Conservation (phyloP, 1,139 yeast genomes). For the Ashbya aceris region DNA sequence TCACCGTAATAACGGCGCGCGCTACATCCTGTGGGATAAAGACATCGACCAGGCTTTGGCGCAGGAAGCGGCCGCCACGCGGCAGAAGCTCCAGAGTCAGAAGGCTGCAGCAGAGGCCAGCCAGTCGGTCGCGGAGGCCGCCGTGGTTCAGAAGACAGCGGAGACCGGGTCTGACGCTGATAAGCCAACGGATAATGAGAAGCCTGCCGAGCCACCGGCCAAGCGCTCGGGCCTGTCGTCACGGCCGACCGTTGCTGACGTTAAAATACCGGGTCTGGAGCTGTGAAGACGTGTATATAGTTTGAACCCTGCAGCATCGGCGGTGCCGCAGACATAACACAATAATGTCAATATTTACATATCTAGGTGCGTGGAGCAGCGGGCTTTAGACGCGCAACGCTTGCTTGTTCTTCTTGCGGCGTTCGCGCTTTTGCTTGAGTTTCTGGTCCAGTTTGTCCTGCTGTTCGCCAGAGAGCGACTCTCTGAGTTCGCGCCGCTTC, state of each 20-base stretch:
- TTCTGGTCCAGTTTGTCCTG: constrained; percentile 69
- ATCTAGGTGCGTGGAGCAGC: neutral
- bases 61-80: neutral
- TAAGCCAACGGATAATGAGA: constrained; percentile 4
- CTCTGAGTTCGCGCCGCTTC: constrained; percentile 35
- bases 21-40: constrained; percentile 39
- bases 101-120: no score
- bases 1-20: constrained; percentile 64
- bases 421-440: constrained; percentile 48
- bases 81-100: no score
- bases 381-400: neutral
- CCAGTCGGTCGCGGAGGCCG: no score
- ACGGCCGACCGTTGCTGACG: constrained; percentile 11
- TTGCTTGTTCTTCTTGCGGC: constrained; percentile 41
- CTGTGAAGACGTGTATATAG: no score
- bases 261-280: constrained; percentile 19
- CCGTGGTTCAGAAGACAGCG: no score
- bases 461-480: constrained; percentile 54
- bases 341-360: no score
- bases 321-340: constrained; percentile 7
- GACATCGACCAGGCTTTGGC: constrained; percentile 15
- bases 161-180: no score
- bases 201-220: neutral
- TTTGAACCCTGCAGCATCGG: no score
- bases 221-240: neutral